Evolutionary conservation across 345 rosid genomes (phyloP).

Genomic region (Firmiana major): DNA sequence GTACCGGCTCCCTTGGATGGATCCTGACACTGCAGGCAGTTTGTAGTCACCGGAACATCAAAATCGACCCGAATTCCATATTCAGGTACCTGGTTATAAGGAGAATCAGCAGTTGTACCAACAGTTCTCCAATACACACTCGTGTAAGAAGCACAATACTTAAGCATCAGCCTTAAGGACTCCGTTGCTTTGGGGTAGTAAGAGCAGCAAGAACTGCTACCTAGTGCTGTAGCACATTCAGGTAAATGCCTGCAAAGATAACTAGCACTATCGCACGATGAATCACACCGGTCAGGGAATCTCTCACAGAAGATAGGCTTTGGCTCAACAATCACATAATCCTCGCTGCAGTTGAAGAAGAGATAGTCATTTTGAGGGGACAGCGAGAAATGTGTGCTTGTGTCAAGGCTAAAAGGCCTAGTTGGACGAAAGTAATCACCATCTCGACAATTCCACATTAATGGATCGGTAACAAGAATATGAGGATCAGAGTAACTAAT

Average conservation of each 20-base stretch:
- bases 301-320: conserved; percentile 81
- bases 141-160: conserved; percentile 70
- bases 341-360: conserved; percentile 79
- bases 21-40: conserved; percentile 82
- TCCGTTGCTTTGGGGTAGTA: conserved; percentile 82
- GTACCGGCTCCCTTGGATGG: conserved; percentile 58
- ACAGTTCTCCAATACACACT: conserved; percentile 81
- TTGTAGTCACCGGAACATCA: conserved; percentile 72
- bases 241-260: conserved; percentile 91
- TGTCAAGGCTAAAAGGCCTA: conserved; percentile 78
- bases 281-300: conserved; percentile 84
- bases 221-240: conserved; percentile 46
- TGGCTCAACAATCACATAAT: conserved; percentile 68
- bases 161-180: conserved; percentile 78
- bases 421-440: conserved; percentile 63
- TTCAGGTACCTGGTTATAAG: conserved; percentile 70
- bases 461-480: conserved; percentile 63
- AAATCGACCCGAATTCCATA: conserved; percentile 81
- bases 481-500: conserved; percentile 90
- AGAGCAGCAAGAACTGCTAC: conserved; percentile 67
- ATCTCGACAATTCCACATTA: conserved; percentile 85
- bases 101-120: conserved; percentile 30
- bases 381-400: conserved; percentile 72
- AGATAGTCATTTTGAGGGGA: conserved; percentile 84
- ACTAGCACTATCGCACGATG: conserved; percentile 83